phyloP scores from a whole-genome alignment of 331 rosid genomes.

The Quercus phellos region DNA sequence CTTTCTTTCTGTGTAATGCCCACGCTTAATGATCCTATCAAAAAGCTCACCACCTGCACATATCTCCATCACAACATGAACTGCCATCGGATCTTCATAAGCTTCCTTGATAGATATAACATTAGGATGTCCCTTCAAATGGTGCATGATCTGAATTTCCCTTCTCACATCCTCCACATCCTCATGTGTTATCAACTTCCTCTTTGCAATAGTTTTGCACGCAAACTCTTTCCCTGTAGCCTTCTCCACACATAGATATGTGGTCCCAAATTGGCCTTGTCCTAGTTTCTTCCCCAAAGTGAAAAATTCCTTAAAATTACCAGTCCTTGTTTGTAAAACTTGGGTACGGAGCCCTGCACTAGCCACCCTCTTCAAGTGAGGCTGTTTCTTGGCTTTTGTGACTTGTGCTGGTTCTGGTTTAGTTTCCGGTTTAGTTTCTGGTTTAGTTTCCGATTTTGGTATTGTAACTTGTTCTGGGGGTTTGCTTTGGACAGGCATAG shows the following conservation, averaged over 20 bases:
- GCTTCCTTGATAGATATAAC: constrained; percentile 96
- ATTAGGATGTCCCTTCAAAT: constrained; percentile 81
- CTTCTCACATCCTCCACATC: constrained; percentile 99
- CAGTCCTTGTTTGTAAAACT: constrained; percentile 67
- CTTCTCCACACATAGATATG: constrained; percentile 79
- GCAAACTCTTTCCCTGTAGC: constrained; percentile 72
- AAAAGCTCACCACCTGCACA: constrained; percentile 99
- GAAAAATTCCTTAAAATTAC: constrained; percentile 65
- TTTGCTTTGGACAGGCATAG: constrained; percentile 71
- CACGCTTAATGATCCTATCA: constrained; percentile 88
- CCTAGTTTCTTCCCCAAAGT: constrained; percentile 77
- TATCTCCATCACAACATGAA: constrained; percentile 94
- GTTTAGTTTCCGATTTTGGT: constrained; percentile 49
- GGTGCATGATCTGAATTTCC: constrained; percentile 99
- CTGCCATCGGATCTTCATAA: constrained; percentile 88
- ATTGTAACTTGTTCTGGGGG: constrained; percentile 87
- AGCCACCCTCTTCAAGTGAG: constrained; percentile 68
- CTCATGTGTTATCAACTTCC: constrained; percentile 72
- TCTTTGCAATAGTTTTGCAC: constrained; percentile 91
- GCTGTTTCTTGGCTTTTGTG: constrained; percentile 36
- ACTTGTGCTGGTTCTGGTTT: constrained; percentile 38
- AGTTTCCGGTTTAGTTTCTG: constrained; percentile 39
- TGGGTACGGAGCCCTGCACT: constrained; percentile 88
- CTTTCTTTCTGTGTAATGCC: constrained; percentile 89
- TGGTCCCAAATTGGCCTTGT: constrained; percentile 90